These are phyloP conservation scores for Metroxylon sagu DNA, from an alignment of 176 grass and related monocot species.

Conservation along the genomic window DNA sequence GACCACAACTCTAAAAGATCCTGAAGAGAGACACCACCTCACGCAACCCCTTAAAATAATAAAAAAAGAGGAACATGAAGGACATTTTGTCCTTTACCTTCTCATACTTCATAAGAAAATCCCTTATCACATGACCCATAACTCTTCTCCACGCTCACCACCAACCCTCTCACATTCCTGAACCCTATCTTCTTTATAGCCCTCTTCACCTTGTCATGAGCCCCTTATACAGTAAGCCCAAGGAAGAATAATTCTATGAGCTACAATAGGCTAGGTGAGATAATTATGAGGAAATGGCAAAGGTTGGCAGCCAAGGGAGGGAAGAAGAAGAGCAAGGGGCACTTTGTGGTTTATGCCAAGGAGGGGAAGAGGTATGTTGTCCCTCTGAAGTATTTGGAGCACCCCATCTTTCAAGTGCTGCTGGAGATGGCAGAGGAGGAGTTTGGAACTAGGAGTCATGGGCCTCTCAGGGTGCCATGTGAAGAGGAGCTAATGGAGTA, in stretches of 20 bases:
- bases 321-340: slow-evolving; percentile 17
- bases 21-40: no score
- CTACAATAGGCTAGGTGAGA: slow-evolving; percentile 11
- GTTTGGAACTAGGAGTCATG: slow-evolving; percentile 17
- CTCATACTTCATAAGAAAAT: no score
- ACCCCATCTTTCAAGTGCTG: slow-evolving; percentile 31
- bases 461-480: slow-evolving; percentile 25
- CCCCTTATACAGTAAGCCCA: not conserved
- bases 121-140: no score
- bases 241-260: not conserved
- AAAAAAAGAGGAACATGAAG: no score
- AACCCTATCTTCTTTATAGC: not conserved
- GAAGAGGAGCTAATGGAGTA: slow-evolving; percentile 34
- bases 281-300: slow-evolving; percentile 16
- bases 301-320: slow-evolving; percentile 2
- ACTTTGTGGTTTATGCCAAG: slow-evolving; percentile 34
- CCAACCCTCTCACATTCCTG: not conserved
- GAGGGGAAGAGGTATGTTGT: slow-evolving; percentile 23
- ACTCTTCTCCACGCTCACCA: no score
- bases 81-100: no score
- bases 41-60: no score
- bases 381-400: slow-evolving; percentile 21
- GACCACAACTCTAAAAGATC: no score
- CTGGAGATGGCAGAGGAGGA: slow-evolving; percentile 40
- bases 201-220: not conserved